phyloP scores from a whole-genome alignment of 2,329 filamentous ascomycete genomes.

The Beauveria medogensis region DNA sequence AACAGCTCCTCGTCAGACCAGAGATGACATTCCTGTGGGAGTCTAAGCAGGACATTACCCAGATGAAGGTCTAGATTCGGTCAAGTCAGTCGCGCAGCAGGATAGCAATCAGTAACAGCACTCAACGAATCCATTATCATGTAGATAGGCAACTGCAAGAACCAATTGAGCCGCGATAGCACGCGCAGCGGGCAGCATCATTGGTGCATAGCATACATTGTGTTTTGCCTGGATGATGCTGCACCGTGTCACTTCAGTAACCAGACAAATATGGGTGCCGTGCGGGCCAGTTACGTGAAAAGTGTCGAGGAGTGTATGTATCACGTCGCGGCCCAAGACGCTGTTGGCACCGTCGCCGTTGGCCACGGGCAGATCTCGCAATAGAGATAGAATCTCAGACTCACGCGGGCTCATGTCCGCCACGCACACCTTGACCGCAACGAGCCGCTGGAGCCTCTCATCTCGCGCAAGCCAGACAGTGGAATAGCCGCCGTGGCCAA shows the following conservation, averaged over 20 bases:
- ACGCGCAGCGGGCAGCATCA: constrained; percentile 15
- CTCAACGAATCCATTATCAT: constrained; percentile 16
- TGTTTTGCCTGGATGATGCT: constrained; percentile 11
- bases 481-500: constrained; percentile 30
- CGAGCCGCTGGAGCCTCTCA: constrained; percentile 7
- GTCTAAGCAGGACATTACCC: constrained; percentile 15
- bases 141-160: constrained; percentile 19
- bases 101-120: not conserved
- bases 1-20: constrained; percentile 25
- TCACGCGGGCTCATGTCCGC: not conserved
- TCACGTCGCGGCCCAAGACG: not conserved
- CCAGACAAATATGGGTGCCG: constrained; percentile 16
- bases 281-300: constrained; percentile 15
- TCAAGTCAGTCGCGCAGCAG: not conserved
- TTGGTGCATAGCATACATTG: not conserved
- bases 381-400: not conserved
- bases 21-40: constrained; percentile 13
- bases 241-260: constrained; percentile 15
- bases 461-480: constrained; percentile 34
- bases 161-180: constrained; percentile 15
- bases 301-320: constrained; percentile 13
- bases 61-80: constrained; percentile 14
- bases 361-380: not conserved
- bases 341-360: not conserved
- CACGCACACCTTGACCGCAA: constrained; percentile 13